Conservation (phyloP, 768 basidiomycete species). For the Lactifluus subvellereus region DNA sequence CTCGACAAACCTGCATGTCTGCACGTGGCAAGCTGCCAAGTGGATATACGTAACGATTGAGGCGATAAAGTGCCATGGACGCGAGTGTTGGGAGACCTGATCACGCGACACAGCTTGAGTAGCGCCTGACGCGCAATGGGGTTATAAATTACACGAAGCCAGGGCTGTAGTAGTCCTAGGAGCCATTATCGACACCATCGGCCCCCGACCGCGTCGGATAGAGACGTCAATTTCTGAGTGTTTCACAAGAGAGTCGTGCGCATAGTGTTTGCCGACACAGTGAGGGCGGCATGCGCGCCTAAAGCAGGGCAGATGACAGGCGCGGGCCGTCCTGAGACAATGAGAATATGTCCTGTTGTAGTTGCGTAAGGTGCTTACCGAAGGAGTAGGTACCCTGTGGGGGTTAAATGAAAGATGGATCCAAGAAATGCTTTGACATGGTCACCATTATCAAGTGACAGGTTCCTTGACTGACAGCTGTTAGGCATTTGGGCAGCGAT, state of each 20-base stretch:
- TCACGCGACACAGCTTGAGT: neutral
- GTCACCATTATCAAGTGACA: neutral
- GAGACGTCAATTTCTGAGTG: neutral
- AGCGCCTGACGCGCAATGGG: neutral
- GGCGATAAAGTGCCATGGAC: neutral
- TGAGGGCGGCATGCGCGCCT: too few species aligned
- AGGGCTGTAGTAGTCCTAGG: neutral
- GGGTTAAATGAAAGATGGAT: neutral
- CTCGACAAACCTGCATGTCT: neutral
- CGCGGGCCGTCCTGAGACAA: neutral
- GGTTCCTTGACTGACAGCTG: neutral
- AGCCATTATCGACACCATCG: neutral
- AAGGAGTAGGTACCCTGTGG: neutral
- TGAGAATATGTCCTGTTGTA: neutral
- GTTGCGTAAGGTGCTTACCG: constrained; percentile 1
- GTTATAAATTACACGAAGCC: neutral
- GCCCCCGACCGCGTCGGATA: too few species aligned
- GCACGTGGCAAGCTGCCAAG: neutral
- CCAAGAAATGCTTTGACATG: neutral
- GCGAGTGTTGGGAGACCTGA: neutral
- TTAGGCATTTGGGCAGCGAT: neutral
- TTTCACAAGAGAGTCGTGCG: neutral
- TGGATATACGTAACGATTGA: neutral
- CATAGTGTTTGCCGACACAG: neutral
- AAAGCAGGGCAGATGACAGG: neutral